These are phyloP conservation scores for Lentinula detonsa DNA, from an alignment of 768 basidiomycete species.

Conservation along the genomic window DNA sequence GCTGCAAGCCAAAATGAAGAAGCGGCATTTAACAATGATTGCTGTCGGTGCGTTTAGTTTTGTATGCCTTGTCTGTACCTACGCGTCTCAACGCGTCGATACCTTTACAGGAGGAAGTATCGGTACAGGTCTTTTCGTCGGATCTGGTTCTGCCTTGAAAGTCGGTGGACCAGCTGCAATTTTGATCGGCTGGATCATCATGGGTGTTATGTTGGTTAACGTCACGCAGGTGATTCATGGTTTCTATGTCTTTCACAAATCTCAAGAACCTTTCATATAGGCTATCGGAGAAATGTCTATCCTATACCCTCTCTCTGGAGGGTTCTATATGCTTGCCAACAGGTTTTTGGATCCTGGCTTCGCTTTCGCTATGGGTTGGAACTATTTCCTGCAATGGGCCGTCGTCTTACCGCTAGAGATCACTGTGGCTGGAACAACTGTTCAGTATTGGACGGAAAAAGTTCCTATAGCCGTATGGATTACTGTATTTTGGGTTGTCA, in stretches of 20 bases:
- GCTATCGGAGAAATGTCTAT: conserved; percentile 47
- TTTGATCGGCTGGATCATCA: conserved; percentile 38
- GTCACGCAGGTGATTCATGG: conserved; percentile 30
- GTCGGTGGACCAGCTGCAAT: conserved; percentile 37
- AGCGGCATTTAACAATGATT: conserved; percentile 41
- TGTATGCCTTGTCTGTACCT: background rate
- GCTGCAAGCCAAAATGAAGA: conserved; percentile 45
- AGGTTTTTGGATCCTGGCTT: conserved; percentile 43
- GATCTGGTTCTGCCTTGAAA: conserved; percentile 33
- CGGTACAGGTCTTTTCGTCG: conserved; percentile 44
- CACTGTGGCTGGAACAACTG: conserved; percentile 38
- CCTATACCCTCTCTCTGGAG: conserved; percentile 41
- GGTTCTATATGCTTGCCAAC: conserved; percentile 40
- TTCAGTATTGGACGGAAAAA: conserved; percentile 35
- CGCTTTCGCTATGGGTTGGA: conserved; percentile 46
- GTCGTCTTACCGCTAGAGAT: conserved; percentile 38
- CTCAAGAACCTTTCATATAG: conserved; percentile 13
- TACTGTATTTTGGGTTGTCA: conserved; percentile 36
- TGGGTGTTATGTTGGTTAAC: conserved; percentile 43
- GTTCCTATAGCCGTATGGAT: conserved; percentile 39
- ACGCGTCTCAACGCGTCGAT: background rate
- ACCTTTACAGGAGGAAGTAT: conserved; percentile 28
- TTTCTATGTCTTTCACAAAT: background rate
- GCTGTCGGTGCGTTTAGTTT: conserved; percentile 34
- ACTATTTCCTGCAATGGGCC: conserved; percentile 43